Percentiles rank a stretch among this genome's conserved stretches.
Conservation (phyloP, 495 filamentous ascomycete genomes). For the Coniosporium apollinis region DNA sequence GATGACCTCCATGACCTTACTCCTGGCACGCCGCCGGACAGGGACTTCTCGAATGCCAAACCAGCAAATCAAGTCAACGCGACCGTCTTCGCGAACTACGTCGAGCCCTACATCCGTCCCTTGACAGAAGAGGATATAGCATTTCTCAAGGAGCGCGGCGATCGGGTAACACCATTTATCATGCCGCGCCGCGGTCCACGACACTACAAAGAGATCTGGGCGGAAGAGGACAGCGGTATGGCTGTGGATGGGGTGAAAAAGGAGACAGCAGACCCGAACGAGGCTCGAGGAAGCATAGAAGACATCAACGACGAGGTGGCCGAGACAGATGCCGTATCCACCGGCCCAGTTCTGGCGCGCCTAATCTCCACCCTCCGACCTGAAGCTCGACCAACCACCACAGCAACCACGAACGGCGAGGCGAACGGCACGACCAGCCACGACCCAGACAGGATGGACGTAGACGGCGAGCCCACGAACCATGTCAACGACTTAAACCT, state of each 20-base stretch:
- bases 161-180: conserved; percentile 65
- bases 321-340: conserved; percentile 81
- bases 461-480: conserved; percentile 23
- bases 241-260: conserved; percentile 40
- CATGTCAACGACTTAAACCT: conserved; percentile 23
- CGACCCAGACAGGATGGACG: conserved; percentile 25
- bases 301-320: conserved; percentile 66
- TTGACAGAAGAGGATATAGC: conserved; percentile 90
- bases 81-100: conserved; percentile 70
- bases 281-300: conserved; percentile 69
- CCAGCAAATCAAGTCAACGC: conserved; percentile 85
- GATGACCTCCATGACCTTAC: conserved; percentile 70
- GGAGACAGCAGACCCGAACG: conserved; percentile 57
- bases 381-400: conserved; percentile 50
- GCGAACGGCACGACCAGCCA: conserved; percentile 22
- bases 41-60: conserved; percentile 89
- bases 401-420: conserved; percentile 36
- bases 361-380: conserved; percentile 68
- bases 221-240: conserved; percentile 74
- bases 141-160: conserved; percentile 75
- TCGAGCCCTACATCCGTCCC: conserved; percentile 80
- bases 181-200: conserved; percentile 74
- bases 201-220: conserved; percentile 79
- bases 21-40: conserved; percentile 75
- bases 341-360: conserved; percentile 71